Evolutionary conservation across 2,329 filamentous ascomycete species (phyloP).

Genomic region (Bertia moriformis): DNA sequence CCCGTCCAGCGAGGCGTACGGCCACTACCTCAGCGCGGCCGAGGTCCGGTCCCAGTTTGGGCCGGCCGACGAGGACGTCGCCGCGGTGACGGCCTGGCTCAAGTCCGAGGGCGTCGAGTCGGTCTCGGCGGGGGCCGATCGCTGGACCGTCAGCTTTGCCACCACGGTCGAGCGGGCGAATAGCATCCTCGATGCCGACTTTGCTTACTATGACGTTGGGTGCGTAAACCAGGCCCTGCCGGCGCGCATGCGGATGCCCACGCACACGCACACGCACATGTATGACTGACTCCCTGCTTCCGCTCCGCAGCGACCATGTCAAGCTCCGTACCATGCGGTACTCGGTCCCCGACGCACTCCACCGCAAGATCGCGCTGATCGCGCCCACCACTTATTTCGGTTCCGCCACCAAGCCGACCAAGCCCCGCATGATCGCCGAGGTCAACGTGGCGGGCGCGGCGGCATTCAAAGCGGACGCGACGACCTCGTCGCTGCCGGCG

Average conservation of each 20-base stretch:
- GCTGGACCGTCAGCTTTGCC: not conserved
- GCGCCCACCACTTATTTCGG: not conserved
- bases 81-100: not conserved
- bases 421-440: not conserved
- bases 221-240: too few relatives aligned
- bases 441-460: too few relatives aligned
- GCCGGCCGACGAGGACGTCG: slow-evolving; percentile 2
- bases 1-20: slow-evolving; percentile 4
- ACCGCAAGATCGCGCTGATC: not conserved
- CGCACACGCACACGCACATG: too few relatives aligned
- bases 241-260: not conserved
- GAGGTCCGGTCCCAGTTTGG: slow-evolving; percentile 6
- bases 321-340: not conserved
- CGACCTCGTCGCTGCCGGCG: too few relatives aligned
- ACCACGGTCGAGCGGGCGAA: not conserved
- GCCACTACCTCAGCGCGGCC: slow-evolving; percentile 4
- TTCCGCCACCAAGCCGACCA: too few relatives aligned
- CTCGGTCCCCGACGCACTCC: not conserved
- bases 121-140: not conserved
- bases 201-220: not conserved
- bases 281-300: too few relatives aligned
- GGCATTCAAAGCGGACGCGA: too few relatives aligned
- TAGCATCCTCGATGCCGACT: not conserved
- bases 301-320: too few relatives aligned
- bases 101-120: not conserved